These are phyloP conservation scores for Neofusicoccum cordaticola DNA, from an alignment of 2,329 filamentous ascomycete genomes.

Conservation along the genomic window DNA sequence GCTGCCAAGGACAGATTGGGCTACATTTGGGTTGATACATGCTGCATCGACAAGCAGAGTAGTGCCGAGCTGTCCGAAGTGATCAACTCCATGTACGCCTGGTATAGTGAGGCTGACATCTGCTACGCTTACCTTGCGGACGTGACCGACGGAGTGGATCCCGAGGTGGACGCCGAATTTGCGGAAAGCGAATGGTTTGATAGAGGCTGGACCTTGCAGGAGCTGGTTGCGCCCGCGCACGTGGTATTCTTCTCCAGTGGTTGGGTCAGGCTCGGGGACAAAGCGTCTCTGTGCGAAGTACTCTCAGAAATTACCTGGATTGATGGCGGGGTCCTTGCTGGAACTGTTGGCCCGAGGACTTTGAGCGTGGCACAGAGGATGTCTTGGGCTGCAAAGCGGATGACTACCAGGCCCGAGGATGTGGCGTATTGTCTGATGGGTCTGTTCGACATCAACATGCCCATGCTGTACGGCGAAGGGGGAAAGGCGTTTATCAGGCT, in stretches of 20 bases:
- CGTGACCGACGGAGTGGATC: background rate
- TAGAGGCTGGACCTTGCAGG: conserved; percentile 19
- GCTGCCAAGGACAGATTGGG: conserved; percentile 20
- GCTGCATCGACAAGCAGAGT: conserved; percentile 21
- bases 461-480: conserved; percentile 18
- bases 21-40: conserved; percentile 27
- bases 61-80: conserved; percentile 21
- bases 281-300: background rate
- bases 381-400: conserved; percentile 9
- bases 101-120: conserved; percentile 20
- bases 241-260: conserved; percentile 14
- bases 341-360: background rate
- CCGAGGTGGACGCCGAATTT: background rate
- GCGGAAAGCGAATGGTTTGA: conserved; percentile 11
- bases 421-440: conserved; percentile 17
- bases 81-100: conserved; percentile 24
- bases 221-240: conserved; percentile 13
- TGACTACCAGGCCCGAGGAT: conserved; percentile 8
- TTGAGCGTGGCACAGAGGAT: conserved; percentile 13
- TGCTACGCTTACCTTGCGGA: conserved; percentile 22
- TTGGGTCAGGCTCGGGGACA: background rate
- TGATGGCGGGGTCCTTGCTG: background rate
- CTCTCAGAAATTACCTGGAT: background rate
- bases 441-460: conserved; percentile 17
- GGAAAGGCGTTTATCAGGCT: conserved; percentile 18